Evolutionary conservation across 257 asterid genomes (phyloP), one percentile per base, ranked within the genome.

Genomic region (Jasminum sambac): DNA sequence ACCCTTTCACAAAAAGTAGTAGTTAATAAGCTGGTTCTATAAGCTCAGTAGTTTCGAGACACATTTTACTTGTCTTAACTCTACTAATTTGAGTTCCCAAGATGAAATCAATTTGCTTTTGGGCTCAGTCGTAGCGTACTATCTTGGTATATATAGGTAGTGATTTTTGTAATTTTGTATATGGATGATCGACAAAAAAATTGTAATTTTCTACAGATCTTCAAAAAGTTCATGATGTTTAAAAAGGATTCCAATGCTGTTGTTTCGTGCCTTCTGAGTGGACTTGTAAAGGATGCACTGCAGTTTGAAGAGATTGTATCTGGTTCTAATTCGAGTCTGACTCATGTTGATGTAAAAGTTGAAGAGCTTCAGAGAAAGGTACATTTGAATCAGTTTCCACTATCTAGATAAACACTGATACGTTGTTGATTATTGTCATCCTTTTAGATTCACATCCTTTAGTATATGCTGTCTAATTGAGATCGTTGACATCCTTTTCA

Each of bases 301-400:
- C 89, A 82, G 68, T 86, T 89, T 63, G 95, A 87, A 77, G 92
- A 89, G 81, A 77, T 88, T 6, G 75, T 77, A 43, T 76, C 90
- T 34, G 88, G 93, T 40, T 81, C 95, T 57, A 60, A 78, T 65
- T 72, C 89, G 13, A 84, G 82, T 41, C 78, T 82, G 26, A 42
- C 88, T 16, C 79, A 89, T 75, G 74, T 91, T 13, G 91, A 91
- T 44, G 93, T 91, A 25, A 88, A 88, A 80, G 87, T 95, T 68
- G 97, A 85, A 37, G 96, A 89, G 79, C 90, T 95, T 64, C 93
- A 79, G 82, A 89, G 76, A 95, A 95, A 88, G 98, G 97, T 91
- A 80, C 14, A 25, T 43, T 25, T 59, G 5, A 44, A 46, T 42
- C 36, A 46, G 6, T 57, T 68, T 64, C 38, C 17, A 5, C 13